Evolutionary conservation across 2,329 filamentous ascomycete genomes (phyloP).

Genomic region (Metarhizium rileyi): DNA sequence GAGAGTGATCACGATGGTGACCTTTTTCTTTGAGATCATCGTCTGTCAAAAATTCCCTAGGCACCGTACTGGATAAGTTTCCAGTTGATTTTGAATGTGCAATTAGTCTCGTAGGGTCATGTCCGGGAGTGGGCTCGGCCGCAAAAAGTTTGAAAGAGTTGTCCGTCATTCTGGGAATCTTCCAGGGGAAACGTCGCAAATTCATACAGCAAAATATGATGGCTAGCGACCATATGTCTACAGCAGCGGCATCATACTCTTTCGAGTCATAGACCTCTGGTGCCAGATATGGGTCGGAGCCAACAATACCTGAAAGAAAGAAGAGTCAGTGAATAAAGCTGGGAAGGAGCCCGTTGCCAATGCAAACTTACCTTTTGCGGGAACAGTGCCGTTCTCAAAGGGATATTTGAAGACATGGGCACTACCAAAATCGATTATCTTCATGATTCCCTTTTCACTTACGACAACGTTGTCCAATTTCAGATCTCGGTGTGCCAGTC

Average conservation of each 20-base stretch:
- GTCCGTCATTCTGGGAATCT: conserved; percentile 81
- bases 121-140: conserved; percentile 68
- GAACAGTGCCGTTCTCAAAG: conserved; percentile 62
- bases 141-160: conserved; percentile 94
- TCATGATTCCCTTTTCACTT: conserved; percentile 95
- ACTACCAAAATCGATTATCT: conserved; percentile 97
- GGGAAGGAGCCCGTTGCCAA: too few relatives aligned
- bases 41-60: conserved; percentile 30
- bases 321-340: not conserved
- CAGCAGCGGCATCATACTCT: conserved; percentile 87
- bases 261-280: conserved; percentile 92
- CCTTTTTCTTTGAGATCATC: conserved; percentile 20
- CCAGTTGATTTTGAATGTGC: conserved; percentile 34
- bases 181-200: conserved; percentile 90
- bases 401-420: conserved; percentile 96
- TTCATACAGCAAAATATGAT: conserved; percentile 99
- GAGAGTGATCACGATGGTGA: conserved; percentile 8
- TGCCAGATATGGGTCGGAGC: conserved; percentile 90
- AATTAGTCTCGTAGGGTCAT: conserved; percentile 46
- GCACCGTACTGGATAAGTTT: conserved; percentile 29
- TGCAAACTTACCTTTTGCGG: conserved; percentile 25
- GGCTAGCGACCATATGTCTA: conserved; percentile 95
- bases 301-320: conserved; percentile 45
- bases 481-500: conserved; percentile 85
- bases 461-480: conserved; percentile 98